A percentile compares a stretch with the other conserved stretches of the same genome.
Conservation (phyloP, 495 filamentous ascomycete genomes). For the Hypoxylon fragiforme region DNA sequence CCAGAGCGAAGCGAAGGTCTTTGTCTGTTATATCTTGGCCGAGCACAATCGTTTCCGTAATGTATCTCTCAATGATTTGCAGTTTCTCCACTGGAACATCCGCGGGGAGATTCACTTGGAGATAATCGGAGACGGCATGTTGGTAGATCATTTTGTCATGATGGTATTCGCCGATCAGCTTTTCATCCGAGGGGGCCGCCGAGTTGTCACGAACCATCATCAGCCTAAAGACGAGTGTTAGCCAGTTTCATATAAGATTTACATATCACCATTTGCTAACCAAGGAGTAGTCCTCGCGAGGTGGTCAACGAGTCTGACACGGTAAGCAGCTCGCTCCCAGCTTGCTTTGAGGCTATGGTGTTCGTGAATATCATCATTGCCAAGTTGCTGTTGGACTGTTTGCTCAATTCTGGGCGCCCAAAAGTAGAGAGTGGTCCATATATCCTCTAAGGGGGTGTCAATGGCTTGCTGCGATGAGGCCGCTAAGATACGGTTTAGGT, state of each 20-base stretch:
- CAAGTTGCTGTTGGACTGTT: not conserved
- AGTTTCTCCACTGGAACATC: not conserved
- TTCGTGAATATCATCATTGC: not conserved
- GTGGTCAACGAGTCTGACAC: not conserved
- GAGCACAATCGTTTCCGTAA: not conserved
- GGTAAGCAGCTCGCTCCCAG: not conserved
- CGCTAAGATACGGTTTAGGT: not conserved
- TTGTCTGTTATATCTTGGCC: not conserved
- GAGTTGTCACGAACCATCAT: not conserved
- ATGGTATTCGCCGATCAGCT: not conserved
- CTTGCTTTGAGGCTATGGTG: not conserved
- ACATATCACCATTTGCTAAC: not conserved
- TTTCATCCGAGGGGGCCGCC: not conserved
- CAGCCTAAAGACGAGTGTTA: no score
- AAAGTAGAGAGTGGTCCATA: not conserved
- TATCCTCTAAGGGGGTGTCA: not conserved
- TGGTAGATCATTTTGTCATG: not conserved
- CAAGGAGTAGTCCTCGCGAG: not conserved
- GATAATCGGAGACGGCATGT: not conserved
- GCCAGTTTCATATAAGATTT: not conserved
- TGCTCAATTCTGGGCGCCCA: not conserved
- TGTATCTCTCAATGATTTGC: not conserved
- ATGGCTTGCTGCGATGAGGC: not conserved
- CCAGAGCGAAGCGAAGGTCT: not conserved
- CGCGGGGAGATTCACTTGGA: not conserved